Base-by-base conservation (phyloP, 352 stramenopile species). In the Blastocystis hominis region DNA sequence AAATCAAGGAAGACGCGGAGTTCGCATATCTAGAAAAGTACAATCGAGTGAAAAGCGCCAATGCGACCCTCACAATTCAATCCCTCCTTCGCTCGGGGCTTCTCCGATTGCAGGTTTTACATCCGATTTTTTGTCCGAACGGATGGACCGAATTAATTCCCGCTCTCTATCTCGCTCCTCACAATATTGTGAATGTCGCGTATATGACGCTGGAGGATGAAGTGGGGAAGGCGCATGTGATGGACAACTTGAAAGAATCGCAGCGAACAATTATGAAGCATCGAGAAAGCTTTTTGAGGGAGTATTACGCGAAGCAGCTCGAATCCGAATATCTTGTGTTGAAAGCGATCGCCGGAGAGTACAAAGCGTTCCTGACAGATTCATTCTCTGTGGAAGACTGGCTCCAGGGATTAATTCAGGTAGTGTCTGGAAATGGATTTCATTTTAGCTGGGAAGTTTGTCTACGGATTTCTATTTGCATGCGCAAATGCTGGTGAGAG, bases 361-460 rank as follows among this genome's bases (percentile, higher is more conserved):
- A 63, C 46, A n/a, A 6, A 20, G 15, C n/a, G 4, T 80, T 24
- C 40, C n/a, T 76, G 38, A 76, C 10, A 4, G 64, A 76, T 15
- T 34, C 40, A 0, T 76, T 53, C 40, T 66, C 70, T 4, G 50
- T 80, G 5, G 70, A 80, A 30, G 70, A 80, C 20, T 80, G 70
- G 70, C 42, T 80, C 20, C 70, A 80, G 70, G 70, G 70, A 53
- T 20, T 80, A 13, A 80, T 80, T 36, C 44, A 80, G 34, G 62
- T 72, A 34, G 10, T 20, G 4, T 20, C 15, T 38, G 20, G 30
- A n/a, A 6, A 20, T 7, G 40, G 62, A 46, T 34, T 7, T 72
- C n/a, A 72, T 3, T 47, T 5, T 72, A 72, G 62, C 30, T 80
- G 46, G 70, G 56, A 47, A 80, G 42, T 64, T 20, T 80, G 40